phyloP scores from a whole-genome alignment of 2,329 filamentous ascomycete genomes.

The Aspergillus sp. region DNA sequence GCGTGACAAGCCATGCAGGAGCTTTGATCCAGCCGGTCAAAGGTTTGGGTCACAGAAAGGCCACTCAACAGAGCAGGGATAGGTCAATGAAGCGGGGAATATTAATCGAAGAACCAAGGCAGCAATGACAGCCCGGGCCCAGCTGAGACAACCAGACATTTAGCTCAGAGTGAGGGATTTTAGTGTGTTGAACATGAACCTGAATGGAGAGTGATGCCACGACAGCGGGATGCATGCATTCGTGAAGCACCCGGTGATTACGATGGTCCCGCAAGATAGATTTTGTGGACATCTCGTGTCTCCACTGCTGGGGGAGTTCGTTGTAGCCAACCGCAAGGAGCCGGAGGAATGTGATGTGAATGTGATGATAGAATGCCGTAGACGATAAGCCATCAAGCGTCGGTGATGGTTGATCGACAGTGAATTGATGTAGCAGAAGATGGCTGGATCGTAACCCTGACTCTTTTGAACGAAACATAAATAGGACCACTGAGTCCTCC shows the following conservation, averaged over 20 bases:
- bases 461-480: conserved; percentile 38
- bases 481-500: conserved; percentile 34
- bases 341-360: conserved; percentile 28
- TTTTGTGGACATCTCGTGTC: conserved; percentile 34
- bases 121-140: conserved; percentile 28
- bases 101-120: conserved; percentile 25
- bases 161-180: conserved; percentile 36
- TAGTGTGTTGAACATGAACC: conserved; percentile 27
- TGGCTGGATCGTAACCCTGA: conserved; percentile 23
- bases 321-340: conserved; percentile 35
- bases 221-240: conserved; percentile 38
- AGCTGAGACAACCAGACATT: conserved; percentile 21
- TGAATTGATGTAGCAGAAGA: conserved; percentile 22
- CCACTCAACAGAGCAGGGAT: conserved; percentile 25
- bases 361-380: conserved; percentile 29
- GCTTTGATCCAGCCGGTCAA: conserved; percentile 29
- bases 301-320: conserved; percentile 31
- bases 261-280: conserved; percentile 29
- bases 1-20: conserved; percentile 31
- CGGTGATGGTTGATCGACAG: conserved; percentile 33
- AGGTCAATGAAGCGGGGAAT: conserved; percentile 31
- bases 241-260: conserved; percentile 35
- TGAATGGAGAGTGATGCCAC: conserved; percentile 35
- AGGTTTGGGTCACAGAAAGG: conserved; percentile 19
- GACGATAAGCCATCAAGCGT: conserved; percentile 33